Conservation (phyloP, 2,329 filamentous ascomycete genomes). For the Calonectria pteridis region DNA sequence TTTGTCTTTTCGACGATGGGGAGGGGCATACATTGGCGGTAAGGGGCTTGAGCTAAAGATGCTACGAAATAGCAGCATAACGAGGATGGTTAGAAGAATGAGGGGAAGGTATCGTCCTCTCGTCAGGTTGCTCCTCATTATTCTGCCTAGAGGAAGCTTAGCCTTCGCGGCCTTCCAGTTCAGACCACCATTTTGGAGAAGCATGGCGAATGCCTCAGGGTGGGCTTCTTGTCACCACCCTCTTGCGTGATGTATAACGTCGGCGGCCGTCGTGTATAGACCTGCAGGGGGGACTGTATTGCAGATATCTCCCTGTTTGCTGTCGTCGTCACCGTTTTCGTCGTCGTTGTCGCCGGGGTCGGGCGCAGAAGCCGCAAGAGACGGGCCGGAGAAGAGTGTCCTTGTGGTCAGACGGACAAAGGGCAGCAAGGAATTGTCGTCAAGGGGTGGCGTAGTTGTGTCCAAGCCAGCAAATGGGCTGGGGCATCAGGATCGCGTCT, state of each 20-base stretch:
- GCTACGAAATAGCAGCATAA: slow-evolving; percentile 90
- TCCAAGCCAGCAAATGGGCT: not conserved
- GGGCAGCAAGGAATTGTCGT: slow-evolving; percentile 12
- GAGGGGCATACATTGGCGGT: slow-evolving; percentile 81
- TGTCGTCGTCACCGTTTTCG: slow-evolving; percentile 22
- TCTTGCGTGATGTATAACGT: slow-evolving; percentile 21
- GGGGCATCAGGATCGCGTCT: slow-evolving; percentile 26
- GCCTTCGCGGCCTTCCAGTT: slow-evolving; percentile 93
- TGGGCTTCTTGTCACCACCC: slow-evolving; percentile 33
- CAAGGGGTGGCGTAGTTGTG: slow-evolving; percentile 14
- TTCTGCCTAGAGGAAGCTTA: slow-evolving; percentile 81
- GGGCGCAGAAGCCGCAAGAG: slow-evolving; percentile 5
- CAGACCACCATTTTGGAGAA: slow-evolving; percentile 89
- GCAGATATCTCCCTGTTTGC: not conserved
- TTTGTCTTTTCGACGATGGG: not conserved
- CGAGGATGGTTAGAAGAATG: slow-evolving; percentile 75
- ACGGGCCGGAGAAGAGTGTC: not conserved
- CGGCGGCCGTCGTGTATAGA: slow-evolving; percentile 29
- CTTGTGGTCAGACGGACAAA: slow-evolving; percentile 18
- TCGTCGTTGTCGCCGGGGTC: slow-evolving; percentile 16
- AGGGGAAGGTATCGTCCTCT: slow-evolving; percentile 83
- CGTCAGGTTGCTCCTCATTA: slow-evolving; percentile 77
- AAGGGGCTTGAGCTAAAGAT: slow-evolving; percentile 84
- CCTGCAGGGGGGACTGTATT: slow-evolving; percentile 3
- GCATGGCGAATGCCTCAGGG: slow-evolving; percentile 69